Conservation (phyloP, 805 yeast genomes). For the Scheffersomyces ergatensis region DNA sequence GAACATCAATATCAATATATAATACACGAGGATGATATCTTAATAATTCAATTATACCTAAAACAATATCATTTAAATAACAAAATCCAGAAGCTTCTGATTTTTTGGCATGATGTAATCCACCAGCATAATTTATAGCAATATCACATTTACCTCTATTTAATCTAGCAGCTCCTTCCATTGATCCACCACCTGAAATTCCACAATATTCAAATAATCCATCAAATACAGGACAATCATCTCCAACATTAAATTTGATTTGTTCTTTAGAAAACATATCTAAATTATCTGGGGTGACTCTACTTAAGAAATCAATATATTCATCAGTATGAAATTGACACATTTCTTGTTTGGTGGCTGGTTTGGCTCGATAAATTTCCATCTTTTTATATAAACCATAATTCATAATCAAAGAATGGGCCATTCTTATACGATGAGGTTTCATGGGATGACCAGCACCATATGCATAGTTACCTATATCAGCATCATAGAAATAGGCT, state of each 20-base stretch:
- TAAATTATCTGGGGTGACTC: constrained; percentile 90
- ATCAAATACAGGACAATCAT: constrained; percentile 93
- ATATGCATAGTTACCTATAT: constrained; percentile 96
- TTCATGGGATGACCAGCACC: constrained; percentile 99
- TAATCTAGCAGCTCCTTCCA: constrained; percentile 91
- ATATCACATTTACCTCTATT: constrained; percentile 87
- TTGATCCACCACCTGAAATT: constrained; percentile 89
- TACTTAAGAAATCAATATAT: constrained; percentile 84
- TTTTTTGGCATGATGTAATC: constrained; percentile 97
- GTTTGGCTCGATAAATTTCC: constrained; percentile 96
- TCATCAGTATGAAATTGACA: constrained; percentile 98
- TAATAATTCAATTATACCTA: constrained; percentile 80
- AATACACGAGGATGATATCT: constrained; percentile 90
- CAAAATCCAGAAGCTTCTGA: constrained; percentile 95
- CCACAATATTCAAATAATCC: constrained; percentile 91
- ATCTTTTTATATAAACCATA: constrained; percentile 94
- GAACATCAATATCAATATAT: constrained; percentile 92
- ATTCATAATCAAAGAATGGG: constrained; percentile 94
- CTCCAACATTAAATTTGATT: constrained; percentile 92
- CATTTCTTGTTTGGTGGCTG: constrained; percentile 97
- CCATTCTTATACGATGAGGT: constrained; percentile 98
- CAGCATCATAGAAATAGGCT: constrained; percentile 55
- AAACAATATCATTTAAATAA: constrained; percentile 89
- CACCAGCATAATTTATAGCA: constrained; percentile 96
- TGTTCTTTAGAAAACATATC: constrained; percentile 85